phyloP scores from a whole-genome alignment of 2,329 filamentous ascomycete genomes.

The Pseudogymnoascus sp. region DNA sequence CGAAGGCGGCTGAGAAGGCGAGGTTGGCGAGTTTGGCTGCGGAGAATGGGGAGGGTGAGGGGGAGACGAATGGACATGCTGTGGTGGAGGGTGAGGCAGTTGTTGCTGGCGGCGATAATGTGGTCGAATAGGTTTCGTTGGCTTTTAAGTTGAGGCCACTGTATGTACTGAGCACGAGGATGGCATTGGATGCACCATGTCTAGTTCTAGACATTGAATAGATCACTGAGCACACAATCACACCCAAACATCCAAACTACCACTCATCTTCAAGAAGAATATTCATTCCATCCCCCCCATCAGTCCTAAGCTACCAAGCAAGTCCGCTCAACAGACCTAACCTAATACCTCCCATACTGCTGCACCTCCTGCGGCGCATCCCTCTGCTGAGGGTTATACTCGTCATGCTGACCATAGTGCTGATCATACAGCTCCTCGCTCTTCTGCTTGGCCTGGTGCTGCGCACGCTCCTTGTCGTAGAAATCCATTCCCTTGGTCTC shows the following conservation, averaged over 20 bases:
- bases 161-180: not conserved
- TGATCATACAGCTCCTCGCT: constrained; percentile 53
- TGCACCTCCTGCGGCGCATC: constrained; percentile 28
- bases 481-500: constrained; percentile 62
- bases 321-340: too few species aligned
- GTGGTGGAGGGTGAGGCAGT: not conserved
- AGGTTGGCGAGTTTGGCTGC: not conserved
- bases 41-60: not conserved
- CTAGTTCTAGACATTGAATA: not conserved
- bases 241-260: not conserved
- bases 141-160: not conserved
- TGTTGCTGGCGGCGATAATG: not conserved
- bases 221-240: not conserved
- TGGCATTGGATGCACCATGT: not conserved
- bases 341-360: constrained; percentile 21
- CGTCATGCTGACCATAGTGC: constrained; percentile 44
- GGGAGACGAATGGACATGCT: not conserved
- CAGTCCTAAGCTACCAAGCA: too few species aligned
- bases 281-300: too few species aligned
- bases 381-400: constrained; percentile 32
- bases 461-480: constrained; percentile 49
- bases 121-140: not conserved
- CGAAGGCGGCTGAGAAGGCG: not conserved
- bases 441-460: constrained; percentile 50
- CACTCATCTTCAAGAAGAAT: not conserved